Evolutionary conservation across 2,329 filamentous ascomycete species (phyloP).

Genomic region (Paecilomyces sp.): DNA sequence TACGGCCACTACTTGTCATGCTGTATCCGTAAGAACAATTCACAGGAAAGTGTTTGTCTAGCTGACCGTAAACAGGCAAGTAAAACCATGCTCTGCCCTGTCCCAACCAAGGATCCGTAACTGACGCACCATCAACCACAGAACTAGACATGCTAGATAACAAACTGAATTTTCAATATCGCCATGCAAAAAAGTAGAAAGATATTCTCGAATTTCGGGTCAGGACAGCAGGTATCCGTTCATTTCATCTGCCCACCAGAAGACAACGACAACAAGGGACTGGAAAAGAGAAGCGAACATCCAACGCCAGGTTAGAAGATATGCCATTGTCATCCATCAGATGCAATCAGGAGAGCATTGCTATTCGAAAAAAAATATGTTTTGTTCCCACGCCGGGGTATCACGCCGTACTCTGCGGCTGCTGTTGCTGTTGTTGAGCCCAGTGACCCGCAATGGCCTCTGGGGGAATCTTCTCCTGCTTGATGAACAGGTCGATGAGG

Average conservation of each 20-base stretch:
- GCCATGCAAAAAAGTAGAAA: background rate
- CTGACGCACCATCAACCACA: background rate
- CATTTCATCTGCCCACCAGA: background rate
- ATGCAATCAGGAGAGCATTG: background rate
- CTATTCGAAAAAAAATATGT: background rate
- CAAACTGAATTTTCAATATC: background rate
- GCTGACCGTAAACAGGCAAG: background rate
- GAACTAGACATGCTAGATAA: background rate
- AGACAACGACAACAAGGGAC: background rate
- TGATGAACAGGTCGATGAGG: conserved; percentile 83
- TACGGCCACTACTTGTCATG: background rate
- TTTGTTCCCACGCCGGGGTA: background rate
- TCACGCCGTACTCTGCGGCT: background rate
- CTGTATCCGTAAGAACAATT: background rate
- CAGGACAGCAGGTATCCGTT: background rate
- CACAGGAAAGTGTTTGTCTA: background rate
- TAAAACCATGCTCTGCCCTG: background rate
- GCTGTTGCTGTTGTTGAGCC: conserved; percentile 23
- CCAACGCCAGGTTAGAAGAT: background rate
- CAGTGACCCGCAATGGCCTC: conserved; percentile 46
- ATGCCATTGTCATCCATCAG: background rate
- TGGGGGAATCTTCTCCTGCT: conserved; percentile 77
- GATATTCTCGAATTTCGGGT: background rate
- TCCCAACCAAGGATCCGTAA: background rate
- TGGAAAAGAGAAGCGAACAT: background rate